Evolutionary conservation across 257 asterid genomes (phyloP).

Genomic region (Leptodermis oblonga): DNA sequence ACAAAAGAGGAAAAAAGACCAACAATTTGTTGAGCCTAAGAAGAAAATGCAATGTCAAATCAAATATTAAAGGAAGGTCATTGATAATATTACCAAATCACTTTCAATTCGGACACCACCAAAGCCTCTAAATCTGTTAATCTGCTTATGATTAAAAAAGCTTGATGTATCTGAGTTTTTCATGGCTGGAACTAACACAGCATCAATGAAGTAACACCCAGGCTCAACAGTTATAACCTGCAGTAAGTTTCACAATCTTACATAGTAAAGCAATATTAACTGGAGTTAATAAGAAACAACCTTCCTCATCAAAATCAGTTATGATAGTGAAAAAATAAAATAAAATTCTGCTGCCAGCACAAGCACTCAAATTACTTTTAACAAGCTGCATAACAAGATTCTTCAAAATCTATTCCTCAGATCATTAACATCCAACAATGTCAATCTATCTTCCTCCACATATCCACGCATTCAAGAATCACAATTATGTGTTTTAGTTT

Average conservation of each 20-base stretch:
- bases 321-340: neutral
- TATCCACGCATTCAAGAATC: neutral
- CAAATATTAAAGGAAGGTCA: slow-evolving; percentile 20
- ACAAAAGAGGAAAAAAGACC: neutral
- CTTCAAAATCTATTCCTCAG: neutral
- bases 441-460: neutral
- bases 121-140: slow-evolving; percentile 62
- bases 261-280: neutral
- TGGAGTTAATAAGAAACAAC: neutral
- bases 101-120: slow-evolving; percentile 99
- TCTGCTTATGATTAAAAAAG: slow-evolving; percentile 64
- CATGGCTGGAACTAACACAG: slow-evolving; percentile 84
- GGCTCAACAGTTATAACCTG: slow-evolving; percentile 99
- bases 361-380: neutral
- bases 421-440: neutral
- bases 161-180: slow-evolving; percentile 53
- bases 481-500: neutral
- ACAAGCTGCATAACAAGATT: neutral
- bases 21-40: neutral
- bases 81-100: slow-evolving; percentile 64
- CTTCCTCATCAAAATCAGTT: neutral
- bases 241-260: slow-evolving; percentile 22
- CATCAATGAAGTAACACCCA: slow-evolving; percentile 93
- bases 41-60: neutral
- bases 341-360: neutral